phyloP scores from a whole-genome alignment of 768 basidiomycete genomes.

The Phaeotremella fagi region DNA sequence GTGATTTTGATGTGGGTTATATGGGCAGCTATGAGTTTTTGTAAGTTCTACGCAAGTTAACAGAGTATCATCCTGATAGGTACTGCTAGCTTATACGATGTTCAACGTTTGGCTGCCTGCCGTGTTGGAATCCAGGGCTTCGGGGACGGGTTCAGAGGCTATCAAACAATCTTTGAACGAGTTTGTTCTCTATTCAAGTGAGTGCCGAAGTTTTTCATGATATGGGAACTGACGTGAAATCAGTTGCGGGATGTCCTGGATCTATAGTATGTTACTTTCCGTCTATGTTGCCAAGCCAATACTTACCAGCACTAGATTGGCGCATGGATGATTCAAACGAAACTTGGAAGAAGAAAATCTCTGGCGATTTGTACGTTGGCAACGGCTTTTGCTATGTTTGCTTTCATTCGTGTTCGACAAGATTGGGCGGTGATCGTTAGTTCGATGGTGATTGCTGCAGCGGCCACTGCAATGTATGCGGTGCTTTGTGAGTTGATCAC shows the following conservation, averaged over 20 bases:
- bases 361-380: conserved; percentile 44
- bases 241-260: conserved; percentile 46
- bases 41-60: conserved; percentile 7
- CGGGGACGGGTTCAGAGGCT: conserved; percentile 33
- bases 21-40: conserved; percentile 46
- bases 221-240: conserved; percentile 2
- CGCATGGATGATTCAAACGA: conserved; percentile 45
- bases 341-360: conserved; percentile 39
- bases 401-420: conserved; percentile 33
- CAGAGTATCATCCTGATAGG: not conserved
- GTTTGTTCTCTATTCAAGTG: conserved; percentile 41
- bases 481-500: conserved; percentile 39
- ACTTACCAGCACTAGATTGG: conserved; percentile 25
- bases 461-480: conserved; percentile 48
- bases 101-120: conserved; percentile 48
- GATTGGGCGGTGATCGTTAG: conserved; percentile 41
- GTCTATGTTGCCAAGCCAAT: not conserved
- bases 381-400: conserved; percentile 41
- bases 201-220: conserved; percentile 6
- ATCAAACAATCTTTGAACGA: conserved; percentile 39
- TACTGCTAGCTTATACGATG: conserved; percentile 35
- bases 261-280: conserved; percentile 29
- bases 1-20: conserved; percentile 48
- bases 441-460: conserved; percentile 41
- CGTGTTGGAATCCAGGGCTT: conserved; percentile 41